Percentiles rank a stretch among this genome's conserved stretches.
These are phyloP conservation scores for Boletus edulis DNA, from an alignment of 768 basidiomycete species.

Conservation along the genomic window DNA sequence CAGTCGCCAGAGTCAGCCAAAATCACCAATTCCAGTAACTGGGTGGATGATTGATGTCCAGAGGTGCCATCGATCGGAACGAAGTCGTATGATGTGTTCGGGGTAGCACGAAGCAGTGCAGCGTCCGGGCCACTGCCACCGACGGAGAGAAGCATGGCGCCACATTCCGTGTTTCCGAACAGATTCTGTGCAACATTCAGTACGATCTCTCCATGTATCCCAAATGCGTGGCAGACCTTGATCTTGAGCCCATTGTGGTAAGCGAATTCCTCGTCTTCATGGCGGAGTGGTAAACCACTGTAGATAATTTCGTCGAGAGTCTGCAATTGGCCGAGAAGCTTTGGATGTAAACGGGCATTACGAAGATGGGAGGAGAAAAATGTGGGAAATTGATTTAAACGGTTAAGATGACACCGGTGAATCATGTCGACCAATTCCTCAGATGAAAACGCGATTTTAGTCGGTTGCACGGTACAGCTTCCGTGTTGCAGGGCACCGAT, in stretches of 20 bases:
- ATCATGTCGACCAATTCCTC: slow-evolving; percentile 75
- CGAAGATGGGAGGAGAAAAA: slow-evolving; percentile 66
- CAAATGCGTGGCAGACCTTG: slow-evolving; percentile 42
- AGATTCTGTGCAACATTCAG: slow-evolving; percentile 52
- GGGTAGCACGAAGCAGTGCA: slow-evolving; percentile 54
- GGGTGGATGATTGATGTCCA: slow-evolving; percentile 53
- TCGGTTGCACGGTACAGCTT: slow-evolving; percentile 70
- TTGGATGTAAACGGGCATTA: slow-evolving; percentile 56
- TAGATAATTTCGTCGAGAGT: slow-evolving; percentile 63
- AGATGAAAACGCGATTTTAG: slow-evolving; percentile 59
- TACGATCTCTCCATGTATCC: slow-evolving; percentile 9
- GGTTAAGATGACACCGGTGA: slow-evolving; percentile 61
- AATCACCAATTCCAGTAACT: slow-evolving; percentile 68
- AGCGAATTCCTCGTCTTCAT: slow-evolving; percentile 73
- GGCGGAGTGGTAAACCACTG: slow-evolving; percentile 59
- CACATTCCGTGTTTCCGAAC: slow-evolving; percentile 81
- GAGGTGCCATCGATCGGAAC: slow-evolving; percentile 48
- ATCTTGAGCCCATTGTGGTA: slow-evolving; percentile 60
- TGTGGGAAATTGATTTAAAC: slow-evolving; percentile 70
- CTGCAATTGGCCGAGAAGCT: slow-evolving; percentile 54
- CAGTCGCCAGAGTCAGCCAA: slow-evolving; percentile 66
- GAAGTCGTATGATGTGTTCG: slow-evolving; percentile 67
- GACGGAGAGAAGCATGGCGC: slow-evolving; percentile 63
- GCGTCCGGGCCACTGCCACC: slow-evolving; percentile 52
- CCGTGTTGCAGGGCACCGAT: slow-evolving; percentile 71